These are phyloP conservation scores for Camelina sativa DNA, from an alignment of 345 rosid genomes.

Conservation along the genomic window DNA sequence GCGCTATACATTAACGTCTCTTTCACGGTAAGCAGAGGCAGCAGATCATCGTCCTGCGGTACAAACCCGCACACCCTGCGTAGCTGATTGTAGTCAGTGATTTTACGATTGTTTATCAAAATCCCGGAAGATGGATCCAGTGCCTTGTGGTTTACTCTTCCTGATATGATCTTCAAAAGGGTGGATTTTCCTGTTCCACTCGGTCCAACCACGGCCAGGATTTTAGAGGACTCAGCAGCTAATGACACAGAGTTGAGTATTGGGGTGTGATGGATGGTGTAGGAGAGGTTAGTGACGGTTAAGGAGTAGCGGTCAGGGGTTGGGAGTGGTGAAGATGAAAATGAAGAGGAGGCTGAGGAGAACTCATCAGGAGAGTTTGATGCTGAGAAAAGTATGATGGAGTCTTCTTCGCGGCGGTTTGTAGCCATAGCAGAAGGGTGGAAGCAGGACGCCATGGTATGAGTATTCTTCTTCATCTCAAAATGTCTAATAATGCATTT, in stretches of 20 bases:
- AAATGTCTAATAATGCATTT: slow-evolving; percentile 1
- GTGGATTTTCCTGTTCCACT: slow-evolving; percentile 92
- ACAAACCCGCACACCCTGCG: slow-evolving; percentile 82
- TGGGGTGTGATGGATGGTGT: slow-evolving; percentile 45
- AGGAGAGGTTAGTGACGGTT: slow-evolving; percentile 64
- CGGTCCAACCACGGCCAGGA: slow-evolving; percentile 80
- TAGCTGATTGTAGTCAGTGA: slow-evolving; percentile 53
- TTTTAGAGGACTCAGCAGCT: slow-evolving; percentile 62
- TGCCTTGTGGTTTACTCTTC: slow-evolving; percentile 60
- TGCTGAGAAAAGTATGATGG: slow-evolving; percentile 64
- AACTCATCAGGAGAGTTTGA: slow-evolving; percentile 65
- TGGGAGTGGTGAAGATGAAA: slow-evolving; percentile 53
- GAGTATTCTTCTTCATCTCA: slow-evolving; percentile 9
- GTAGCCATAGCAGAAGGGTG: slow-evolving; percentile 36
- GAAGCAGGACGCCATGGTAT: slow-evolving; percentile 61
- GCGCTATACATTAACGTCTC: slow-evolving; percentile 86
- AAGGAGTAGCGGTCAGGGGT: slow-evolving; percentile 41
- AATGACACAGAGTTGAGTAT: slow-evolving; percentile 75
- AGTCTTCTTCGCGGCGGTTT: slow-evolving; percentile 64
- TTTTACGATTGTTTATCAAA: slow-evolving; percentile 46
- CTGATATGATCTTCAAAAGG: slow-evolving; percentile 71
- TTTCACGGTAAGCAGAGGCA: slow-evolving; percentile 81
- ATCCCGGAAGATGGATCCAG: slow-evolving; percentile 58
- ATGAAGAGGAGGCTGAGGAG: slow-evolving; percentile 72
- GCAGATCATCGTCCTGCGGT: slow-evolving; percentile 78